phyloP scores from a whole-genome alignment of 306 rosid species.

The Betula pendula region DNA sequence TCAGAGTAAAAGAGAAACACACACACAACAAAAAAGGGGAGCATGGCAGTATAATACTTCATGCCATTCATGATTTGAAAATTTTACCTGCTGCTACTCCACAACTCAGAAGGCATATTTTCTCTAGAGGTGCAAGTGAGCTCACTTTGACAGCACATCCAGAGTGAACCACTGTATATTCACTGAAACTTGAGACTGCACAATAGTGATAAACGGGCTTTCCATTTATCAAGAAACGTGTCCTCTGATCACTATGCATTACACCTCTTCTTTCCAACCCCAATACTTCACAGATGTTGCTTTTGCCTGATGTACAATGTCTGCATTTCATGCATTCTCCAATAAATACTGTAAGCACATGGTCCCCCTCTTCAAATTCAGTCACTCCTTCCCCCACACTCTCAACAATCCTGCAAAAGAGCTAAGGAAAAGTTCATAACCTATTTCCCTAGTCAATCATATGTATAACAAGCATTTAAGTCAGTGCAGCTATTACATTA shows the following conservation, averaged over 20 bases:
- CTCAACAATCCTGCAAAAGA: conserved; percentile 85
- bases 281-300: conserved; percentile 74
- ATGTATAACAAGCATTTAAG: background rate
- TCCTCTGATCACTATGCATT: conserved; percentile 93
- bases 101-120: conserved; percentile 86
- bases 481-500: background rate
- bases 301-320: conserved; percentile 77
- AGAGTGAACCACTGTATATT: conserved; percentile 84
- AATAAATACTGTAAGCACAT: conserved; percentile 84
- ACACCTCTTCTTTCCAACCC: conserved; percentile 86
- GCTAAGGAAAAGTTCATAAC: background rate
- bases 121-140: conserved; percentile 69
- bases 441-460: background rate
- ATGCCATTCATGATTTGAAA: background rate
- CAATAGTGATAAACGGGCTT: conserved; percentile 87
- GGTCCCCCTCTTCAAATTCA: conserved; percentile 82
- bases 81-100: conserved; percentile 91
- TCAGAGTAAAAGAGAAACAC: background rate
- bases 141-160: conserved; percentile 94
- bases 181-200: conserved; percentile 96
- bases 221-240: conserved; percentile 83
- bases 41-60: no score
- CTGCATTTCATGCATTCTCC: conserved; percentile 86
- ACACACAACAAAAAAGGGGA: no score
- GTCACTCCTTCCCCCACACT: conserved; percentile 84